Evolutionary conservation across 495 filamentous ascomycete genomes (phyloP), one percentile per base, ranked within the genome.

Genomic region (Apodospora peruviana): DNA sequence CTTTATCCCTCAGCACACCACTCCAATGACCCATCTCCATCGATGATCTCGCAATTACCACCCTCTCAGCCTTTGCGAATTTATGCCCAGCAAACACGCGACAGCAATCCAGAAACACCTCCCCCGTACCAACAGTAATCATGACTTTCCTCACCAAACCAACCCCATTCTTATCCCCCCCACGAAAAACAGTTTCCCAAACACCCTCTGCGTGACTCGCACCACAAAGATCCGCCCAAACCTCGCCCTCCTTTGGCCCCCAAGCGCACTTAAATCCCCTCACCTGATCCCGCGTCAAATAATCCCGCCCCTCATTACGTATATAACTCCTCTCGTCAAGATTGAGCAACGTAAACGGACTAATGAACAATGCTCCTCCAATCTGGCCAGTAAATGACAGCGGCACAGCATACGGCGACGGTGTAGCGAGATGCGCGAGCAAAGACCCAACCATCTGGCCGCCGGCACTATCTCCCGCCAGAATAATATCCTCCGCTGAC

Each of bases 71-170:
- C 14, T 27, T 14, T 3, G 46, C 32, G 40, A 41, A 37, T 18
- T 46, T 21, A n/a, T n/a, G n/a, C 14, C 17, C 19, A 0, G 45
- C 50, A 48, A 59, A 59, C 18, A 25, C 32, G 1, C 57, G 37
- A 41, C 49, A 53, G 29, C 43, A 45, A 16, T 53, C 53, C 46
- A 59, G 22, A 21, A 56, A 51, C 21, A 56, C 47, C 42, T 59
- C 57, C 0, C 49, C 50, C 5, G 57, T 56, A 0, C 57, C 53
- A 0, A 53, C 47, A 7, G 47, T 53, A 10, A 59, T 19, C 43
- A 59, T 35, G 2, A 42, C 34, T 32, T 53, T 59, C 2, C 16
- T 18, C 22, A 56, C 57, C 35, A 59, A 20, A 0, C 46, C 43
- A n/a, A n/a, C n/a, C n/a, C n/a, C n/a, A 0, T 10, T 22, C 1